Base-by-base conservation (phyloP, 2,329 filamentous ascomycete genomes). In the Colletotrichum filicis region DNA sequence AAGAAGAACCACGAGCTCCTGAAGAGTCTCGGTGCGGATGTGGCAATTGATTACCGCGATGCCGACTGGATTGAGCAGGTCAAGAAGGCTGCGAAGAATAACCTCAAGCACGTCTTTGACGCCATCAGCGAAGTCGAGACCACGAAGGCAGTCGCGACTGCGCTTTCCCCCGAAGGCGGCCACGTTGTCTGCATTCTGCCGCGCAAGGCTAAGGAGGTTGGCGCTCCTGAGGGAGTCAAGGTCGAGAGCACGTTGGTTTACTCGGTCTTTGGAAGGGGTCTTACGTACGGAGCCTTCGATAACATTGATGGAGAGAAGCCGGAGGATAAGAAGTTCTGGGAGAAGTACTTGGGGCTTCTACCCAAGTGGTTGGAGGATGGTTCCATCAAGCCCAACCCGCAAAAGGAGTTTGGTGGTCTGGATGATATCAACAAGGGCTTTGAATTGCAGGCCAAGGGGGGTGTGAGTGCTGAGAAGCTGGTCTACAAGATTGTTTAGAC, bases 11-110 rank as follows among this genome's bases (percentile, higher is more conserved):
- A 80, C 53, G 82, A 79, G 1, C 80, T 85, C 4, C 80, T 86
- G 22, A 79, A 79, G 70, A 78, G 76, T 1, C 81, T 85, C 3
- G 88, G 88, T n/a, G 87, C 87, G 9, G 84, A 84, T 24, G 77
- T 79, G 6, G 82, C 80, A 19, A 85, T 88, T 68, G 86, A 90
- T 79, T 87, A 89, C 79, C 79, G 77, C 35, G 74, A 74, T 3
- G 60, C 56, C 24, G 58, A 74, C 52, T 74, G 71, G 71, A 14
- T 68, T 4, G 71, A 72, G 19, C 71, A 72, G 46, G 62, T 68
- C 16, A 55, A 32, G 55, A 75, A 76, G 24, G 80, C 82, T n/a
- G 69, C 66, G 2, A 69, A 74, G 24, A 24, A 60, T 14, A 22
- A 49, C 24, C 46, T 74, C 19, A 37, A 46, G 52, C 58, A 74